Percentiles rank a stretch among this genome's conserved stretches.
These are phyloP conservation scores for Didymella pinodella DNA, from an alignment of 2,329 filamentous ascomycete genomes.

Conservation along the genomic window DNA sequence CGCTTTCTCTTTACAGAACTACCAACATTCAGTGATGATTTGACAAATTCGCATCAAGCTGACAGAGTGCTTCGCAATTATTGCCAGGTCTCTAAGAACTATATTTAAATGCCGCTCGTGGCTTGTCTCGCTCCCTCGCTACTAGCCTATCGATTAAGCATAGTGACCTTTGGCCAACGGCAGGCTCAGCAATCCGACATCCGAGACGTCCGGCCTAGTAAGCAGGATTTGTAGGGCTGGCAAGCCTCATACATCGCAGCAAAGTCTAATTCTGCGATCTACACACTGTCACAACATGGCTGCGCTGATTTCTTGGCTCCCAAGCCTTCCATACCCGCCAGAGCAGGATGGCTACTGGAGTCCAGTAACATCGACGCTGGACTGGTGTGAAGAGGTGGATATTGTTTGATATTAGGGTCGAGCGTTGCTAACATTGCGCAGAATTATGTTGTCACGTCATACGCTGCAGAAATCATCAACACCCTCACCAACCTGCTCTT, in stretches of 20 bases:
- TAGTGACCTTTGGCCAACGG: conserved; percentile 22
- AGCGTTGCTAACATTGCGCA: conserved; percentile 45
- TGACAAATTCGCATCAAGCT: too few relatives aligned
- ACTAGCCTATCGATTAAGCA: conserved; percentile 21
- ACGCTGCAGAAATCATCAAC: conserved; percentile 79
- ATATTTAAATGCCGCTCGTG: background rate
- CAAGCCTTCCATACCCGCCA: conserved; percentile 59
- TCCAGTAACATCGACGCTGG: conserved; percentile 74
- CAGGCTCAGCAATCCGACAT: conserved; percentile 24
- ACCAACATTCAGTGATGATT: background rate
- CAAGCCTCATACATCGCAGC: conserved; percentile 3
- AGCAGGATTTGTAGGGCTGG: conserved; percentile 19
- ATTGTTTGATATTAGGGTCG: background rate
- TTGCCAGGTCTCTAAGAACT: background rate
- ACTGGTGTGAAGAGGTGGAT: conserved; percentile 80
- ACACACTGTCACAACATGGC: conserved; percentile 30
- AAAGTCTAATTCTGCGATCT: background rate
- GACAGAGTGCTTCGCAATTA: background rate
- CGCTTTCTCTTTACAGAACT: background rate
- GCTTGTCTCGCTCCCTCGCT: background rate
- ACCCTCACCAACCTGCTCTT: conserved; percentile 85
- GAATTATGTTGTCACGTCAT: conserved; percentile 78
- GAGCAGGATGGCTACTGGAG: conserved; percentile 69
- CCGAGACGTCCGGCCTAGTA: conserved; percentile 28
- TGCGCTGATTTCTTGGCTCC: conserved; percentile 50